Evolutionary conservation across 1,284 basidiomycete species (phyloP), one percentile per base, ranked within the genome.

Genomic region (Apiotrichum porosum): DNA sequence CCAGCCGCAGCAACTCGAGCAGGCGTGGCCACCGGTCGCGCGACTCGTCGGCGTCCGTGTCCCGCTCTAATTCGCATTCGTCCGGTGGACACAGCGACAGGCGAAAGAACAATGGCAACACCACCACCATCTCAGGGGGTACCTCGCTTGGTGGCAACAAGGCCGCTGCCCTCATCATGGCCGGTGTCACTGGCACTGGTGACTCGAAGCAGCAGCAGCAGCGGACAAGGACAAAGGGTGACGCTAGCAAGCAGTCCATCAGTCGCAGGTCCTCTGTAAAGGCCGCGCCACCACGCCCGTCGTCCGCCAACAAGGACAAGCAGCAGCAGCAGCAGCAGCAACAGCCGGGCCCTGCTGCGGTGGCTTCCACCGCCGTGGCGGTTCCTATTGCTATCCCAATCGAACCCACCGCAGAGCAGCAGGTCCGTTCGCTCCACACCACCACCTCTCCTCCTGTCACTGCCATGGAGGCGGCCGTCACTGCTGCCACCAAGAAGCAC

Each of bases 381-480:
- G 32, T 19, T 15, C 22, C 54, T n/a, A 48, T 42, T n/a, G 26
- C 28, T 32, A 51, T 12, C 31, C 32, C 13, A 17, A 45, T 18
- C 12, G 45, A 19, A 26, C 41, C 28, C 18, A 24, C 6, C 30
- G 44, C 37, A 28, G 39, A 45, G 24, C 28, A 31, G 18, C 21
- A 36, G 44, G 35, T 40, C 4, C 56, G 61, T 22, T 62, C 63
- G 10, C 44, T 71, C 10, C 63, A 63, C 43, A 57, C 65, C 10
- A 34, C 54, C 13, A 49, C 56, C 3, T 63, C 62, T 10, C 52
- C 61, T 3, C 65, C 69, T 0, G 51, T 61, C 22, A 60, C 62
- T 12, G 69, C 69, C 9, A 57, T 69, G 56, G 64, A 69, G 37
- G 68, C 68, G 6, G 69, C 69, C 0, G 54, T 55, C n/a, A 64